These are phyloP conservation scores for Debaryomycetaceae sp. DNA, from an alignment of 1,139 yeast genomes.

Conservation along the genomic window DNA sequence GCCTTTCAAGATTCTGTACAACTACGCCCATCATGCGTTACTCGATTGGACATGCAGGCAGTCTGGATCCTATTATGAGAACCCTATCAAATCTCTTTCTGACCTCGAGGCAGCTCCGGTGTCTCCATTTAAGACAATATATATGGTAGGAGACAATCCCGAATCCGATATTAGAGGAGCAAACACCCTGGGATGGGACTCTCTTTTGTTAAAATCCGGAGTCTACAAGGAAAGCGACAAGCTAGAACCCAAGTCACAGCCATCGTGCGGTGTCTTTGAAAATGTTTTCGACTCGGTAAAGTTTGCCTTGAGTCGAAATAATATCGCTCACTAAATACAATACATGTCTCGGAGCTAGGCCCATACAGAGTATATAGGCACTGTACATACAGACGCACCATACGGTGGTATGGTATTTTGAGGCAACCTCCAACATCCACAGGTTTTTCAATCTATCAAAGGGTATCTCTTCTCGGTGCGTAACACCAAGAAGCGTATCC, in stretches of 20 bases:
- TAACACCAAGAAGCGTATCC: not conserved
- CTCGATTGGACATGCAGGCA: conserved; percentile 44
- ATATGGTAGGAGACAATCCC: conserved; percentile 97
- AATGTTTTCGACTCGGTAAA: conserved; percentile 46
- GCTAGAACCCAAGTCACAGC: conserved; percentile 29
- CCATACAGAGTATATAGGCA: not conserved
- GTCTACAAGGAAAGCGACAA: conserved; percentile 75
- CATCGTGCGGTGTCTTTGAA: conserved; percentile 48
- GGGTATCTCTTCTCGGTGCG: not conserved
- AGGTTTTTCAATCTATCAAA: not conserved
- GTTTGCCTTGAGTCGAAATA: conserved; percentile 5
- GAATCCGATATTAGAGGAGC: conserved; percentile 92
- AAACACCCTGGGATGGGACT: conserved; percentile 81
- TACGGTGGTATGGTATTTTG: not conserved
- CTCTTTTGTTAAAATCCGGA: conserved; percentile 80
- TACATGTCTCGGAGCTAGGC: not conserved
- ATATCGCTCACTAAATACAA: not conserved
- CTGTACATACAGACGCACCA: not conserved
- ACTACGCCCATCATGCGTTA: conserved; percentile 73
- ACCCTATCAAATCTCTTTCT: conserved; percentile 29
- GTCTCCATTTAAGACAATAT: conserved; percentile 57
- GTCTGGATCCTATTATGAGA: conserved; percentile 2
- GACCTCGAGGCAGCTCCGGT: conserved; percentile 32
- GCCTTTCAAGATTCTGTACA: conserved; percentile 77
- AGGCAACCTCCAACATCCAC: not conserved